These are phyloP conservation scores for Avena sativa DNA, from an alignment of 176 grass and related monocot species.

Conservation along the genomic window DNA sequence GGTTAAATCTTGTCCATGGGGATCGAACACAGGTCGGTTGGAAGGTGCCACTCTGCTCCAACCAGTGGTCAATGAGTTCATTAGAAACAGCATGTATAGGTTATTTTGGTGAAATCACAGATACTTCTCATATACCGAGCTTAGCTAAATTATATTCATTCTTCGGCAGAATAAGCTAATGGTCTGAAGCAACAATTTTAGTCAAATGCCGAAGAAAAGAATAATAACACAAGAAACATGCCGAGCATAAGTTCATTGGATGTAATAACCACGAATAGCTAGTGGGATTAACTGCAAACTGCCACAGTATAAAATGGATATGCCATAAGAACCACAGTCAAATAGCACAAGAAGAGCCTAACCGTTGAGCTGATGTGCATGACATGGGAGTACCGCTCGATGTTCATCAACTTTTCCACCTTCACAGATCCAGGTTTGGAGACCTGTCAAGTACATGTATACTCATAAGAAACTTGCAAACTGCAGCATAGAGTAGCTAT, in stretches of 20 bases:
- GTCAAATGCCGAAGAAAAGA: conserved; percentile 15
- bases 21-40: not conserved
- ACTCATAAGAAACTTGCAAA: conserved; percentile 35
- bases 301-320: conserved; percentile 7
- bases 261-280: not conserved
- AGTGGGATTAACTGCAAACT: not conserved
- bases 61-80: conserved; percentile 1
- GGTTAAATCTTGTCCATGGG: not conserved
- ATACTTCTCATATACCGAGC: conserved; percentile 1
- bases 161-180: not conserved
- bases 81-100: conserved; percentile 9
- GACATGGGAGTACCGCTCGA: conserved; percentile 90
- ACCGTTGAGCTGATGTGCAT: conserved; percentile 98
- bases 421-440: conserved; percentile 82
- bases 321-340: not conserved
- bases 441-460: conserved; percentile 51
- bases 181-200: not conserved
- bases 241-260: conserved; percentile 6
- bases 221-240: not conserved
- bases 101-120: not conserved
- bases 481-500: conserved; percentile 13
- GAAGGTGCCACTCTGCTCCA: not conserved
- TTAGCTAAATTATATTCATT: not conserved
- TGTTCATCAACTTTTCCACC: conserved; percentile 94
- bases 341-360: conserved; percentile 36